Percentiles rank a stretch among this genome's conserved stretches.
These are phyloP conservation scores for Boletellus dicymbophilus DNA, from an alignment of 1,284 basidiomycete genomes.

Conservation along the genomic window DNA sequence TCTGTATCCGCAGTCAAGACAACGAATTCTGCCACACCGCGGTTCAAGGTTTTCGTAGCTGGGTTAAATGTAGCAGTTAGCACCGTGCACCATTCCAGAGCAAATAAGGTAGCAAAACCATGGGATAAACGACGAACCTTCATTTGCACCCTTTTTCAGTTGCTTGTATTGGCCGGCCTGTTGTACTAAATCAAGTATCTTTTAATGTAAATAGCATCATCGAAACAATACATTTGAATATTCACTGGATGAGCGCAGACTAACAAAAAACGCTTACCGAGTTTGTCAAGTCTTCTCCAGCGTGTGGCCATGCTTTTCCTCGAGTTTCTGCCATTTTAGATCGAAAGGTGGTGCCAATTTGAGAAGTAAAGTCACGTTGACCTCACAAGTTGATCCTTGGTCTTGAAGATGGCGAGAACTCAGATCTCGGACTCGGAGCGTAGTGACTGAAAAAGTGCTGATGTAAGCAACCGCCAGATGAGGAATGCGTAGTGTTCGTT, in stretches of 20 bases:
- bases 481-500: conserved; percentile 8
- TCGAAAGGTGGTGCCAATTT: conserved; percentile 1
- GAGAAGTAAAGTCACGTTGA: conserved; percentile 37
- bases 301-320: conserved; percentile 92
- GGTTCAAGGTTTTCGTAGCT: conserved; percentile 98
- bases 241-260: neutral
- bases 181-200: conserved; percentile 91
- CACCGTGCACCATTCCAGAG: no score
- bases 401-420: no score
- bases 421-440: no score
- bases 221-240: neutral
- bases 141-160: conserved; percentile 98
- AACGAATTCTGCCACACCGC: conserved; percentile 99
- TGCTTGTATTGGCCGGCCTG: conserved; percentile 94
- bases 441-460: no score
- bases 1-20: conserved; percentile 98
- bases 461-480: conserved; percentile 16
- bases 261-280: conserved; percentile 56
- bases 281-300: conserved; percentile 90
- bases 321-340: conserved; percentile 56
- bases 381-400: conserved; percentile 84
- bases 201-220: conserved; percentile 4
- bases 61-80: conserved; percentile 18
- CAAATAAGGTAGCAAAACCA: neutral
- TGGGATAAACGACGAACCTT: conserved; percentile 53